Percentiles rank a stretch among this genome's conserved stretches.
Evolutionary conservation across 305 asterid species (phyloP).

Genomic region (Solanum hybrid): DNA sequence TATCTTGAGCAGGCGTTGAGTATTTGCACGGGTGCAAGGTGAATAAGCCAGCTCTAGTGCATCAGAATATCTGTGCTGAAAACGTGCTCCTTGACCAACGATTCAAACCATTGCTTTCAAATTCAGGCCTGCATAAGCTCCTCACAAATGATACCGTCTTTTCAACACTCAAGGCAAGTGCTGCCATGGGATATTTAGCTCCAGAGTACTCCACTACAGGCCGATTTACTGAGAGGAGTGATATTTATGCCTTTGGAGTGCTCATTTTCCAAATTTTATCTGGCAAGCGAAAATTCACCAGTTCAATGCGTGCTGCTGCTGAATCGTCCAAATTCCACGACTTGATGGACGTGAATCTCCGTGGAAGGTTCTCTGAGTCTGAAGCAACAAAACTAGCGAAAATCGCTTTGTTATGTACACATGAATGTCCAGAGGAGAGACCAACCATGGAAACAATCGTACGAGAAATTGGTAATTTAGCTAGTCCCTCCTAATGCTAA

Average conservation of each 20-base stretch:
- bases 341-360: slow-evolving; percentile 46
- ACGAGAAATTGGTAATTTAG: slow-evolving; percentile 25
- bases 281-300: slow-evolving; percentile 38
- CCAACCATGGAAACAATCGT: slow-evolving; percentile 49
- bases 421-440: slow-evolving; percentile 65
- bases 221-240: slow-evolving; percentile 81
- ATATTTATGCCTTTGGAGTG: slow-evolving; percentile 78
- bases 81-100: slow-evolving; percentile 59
- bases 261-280: slow-evolving; percentile 75
- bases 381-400: slow-evolving; percentile 46
- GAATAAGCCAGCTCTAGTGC: slow-evolving; percentile 61
- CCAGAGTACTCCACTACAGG: slow-evolving; percentile 79
- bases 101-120: slow-evolving; percentile 55
- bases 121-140: slow-evolving; percentile 76
- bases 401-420: slow-evolving; percentile 56
- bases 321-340: slow-evolving; percentile 42
- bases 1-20: slow-evolving; percentile 48
- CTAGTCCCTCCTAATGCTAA: neutral
- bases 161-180: slow-evolving; percentile 79
- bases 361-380: slow-evolving; percentile 32
- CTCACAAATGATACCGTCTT: slow-evolving; percentile 71
- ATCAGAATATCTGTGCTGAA: slow-evolving; percentile 78
- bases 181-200: slow-evolving; percentile 94
- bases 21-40: slow-evolving; percentile 53
- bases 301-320: slow-evolving; percentile 41